Conservation (phyloP, 129 eudicot genomes). For the Smallanthus sonchifolius region DNA sequence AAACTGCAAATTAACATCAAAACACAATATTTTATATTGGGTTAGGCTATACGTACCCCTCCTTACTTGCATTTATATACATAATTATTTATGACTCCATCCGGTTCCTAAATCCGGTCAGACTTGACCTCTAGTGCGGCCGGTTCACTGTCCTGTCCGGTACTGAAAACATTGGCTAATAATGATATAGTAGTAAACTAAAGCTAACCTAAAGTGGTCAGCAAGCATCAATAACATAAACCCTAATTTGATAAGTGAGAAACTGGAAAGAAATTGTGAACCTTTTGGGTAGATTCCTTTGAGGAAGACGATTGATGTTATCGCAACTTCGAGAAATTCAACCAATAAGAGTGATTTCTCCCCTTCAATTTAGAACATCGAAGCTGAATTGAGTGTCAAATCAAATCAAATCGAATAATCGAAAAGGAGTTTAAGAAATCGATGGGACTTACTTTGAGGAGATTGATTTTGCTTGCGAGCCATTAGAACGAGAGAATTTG, state of each 20-base stretch:
- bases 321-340: constrained; percentile 77
- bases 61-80: too few species aligned
- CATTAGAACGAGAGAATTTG: constrained; percentile 2
- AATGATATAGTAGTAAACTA: too few species aligned
- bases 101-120: too few species aligned
- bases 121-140: too few species aligned
- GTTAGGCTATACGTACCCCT: too few species aligned
- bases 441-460: constrained; percentile 43
- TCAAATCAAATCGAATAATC: too few species aligned
- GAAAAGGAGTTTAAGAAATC: background rate
- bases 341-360: constrained; percentile 47
- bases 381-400: background rate
- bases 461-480: constrained; percentile 46
- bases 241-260: background rate
- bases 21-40: too few species aligned
- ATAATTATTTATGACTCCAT: too few species aligned
- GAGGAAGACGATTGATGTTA: constrained; percentile 76
- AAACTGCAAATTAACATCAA: too few species aligned
- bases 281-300: constrained; percentile 83
- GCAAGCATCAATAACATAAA: background rate
- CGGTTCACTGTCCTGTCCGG: too few species aligned
- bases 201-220: too few species aligned
- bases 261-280: background rate
- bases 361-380: constrained; percentile 30
- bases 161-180: too few species aligned